phyloP scores from a whole-genome alignment of 2,329 filamentous ascomycete species.

The Colletotrichum neosansevieriae region DNA sequence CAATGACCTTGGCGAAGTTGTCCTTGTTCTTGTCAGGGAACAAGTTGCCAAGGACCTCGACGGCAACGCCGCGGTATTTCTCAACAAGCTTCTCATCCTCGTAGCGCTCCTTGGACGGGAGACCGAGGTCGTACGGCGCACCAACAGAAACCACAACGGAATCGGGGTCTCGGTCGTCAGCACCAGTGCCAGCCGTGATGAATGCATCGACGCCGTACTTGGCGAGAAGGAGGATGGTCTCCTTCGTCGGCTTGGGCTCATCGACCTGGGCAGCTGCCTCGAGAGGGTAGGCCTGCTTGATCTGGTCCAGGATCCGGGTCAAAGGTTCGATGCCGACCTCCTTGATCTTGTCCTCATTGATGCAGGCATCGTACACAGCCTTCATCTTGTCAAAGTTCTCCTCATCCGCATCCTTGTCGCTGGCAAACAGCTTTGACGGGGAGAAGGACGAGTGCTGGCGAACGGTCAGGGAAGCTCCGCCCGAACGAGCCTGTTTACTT shows the following conservation, averaged over 20 bases:
- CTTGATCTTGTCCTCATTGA: slow-evolving; percentile 70
- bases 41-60: slow-evolving; percentile 46
- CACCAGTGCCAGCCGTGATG: slow-evolving; percentile 50
- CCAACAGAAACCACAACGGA: slow-evolving; percentile 52
- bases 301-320: slow-evolving; percentile 63
- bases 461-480: slow-evolving; percentile 25
- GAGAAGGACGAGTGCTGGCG: slow-evolving; percentile 63
- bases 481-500: slow-evolving; percentile 41
- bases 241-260: slow-evolving; percentile 47
- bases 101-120: slow-evolving; percentile 73
- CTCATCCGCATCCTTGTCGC: slow-evolving; percentile 61
- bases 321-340: slow-evolving; percentile 68
- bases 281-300: slow-evolving; percentile 29
- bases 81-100: slow-evolving; percentile 64
- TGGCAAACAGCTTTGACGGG: slow-evolving; percentile 51
- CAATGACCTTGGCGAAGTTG: slow-evolving; percentile 59
- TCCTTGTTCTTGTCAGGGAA: slow-evolving; percentile 51
- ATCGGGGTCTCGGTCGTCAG: slow-evolving; percentile 59
- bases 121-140: slow-evolving; percentile 65
- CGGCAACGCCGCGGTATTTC: slow-evolving; percentile 57
- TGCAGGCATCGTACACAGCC: slow-evolving; percentile 73
- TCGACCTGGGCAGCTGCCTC: slow-evolving; percentile 46
- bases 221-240: slow-evolving; percentile 61
- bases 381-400: slow-evolving; percentile 76
- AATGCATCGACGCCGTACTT: slow-evolving; percentile 58